A percentile compares a stretch with the other conserved stretches of the same genome.
phyloP scores from a whole-genome alignment of 441 rosid genomes.

The Adansonia rubrostipa region DNA sequence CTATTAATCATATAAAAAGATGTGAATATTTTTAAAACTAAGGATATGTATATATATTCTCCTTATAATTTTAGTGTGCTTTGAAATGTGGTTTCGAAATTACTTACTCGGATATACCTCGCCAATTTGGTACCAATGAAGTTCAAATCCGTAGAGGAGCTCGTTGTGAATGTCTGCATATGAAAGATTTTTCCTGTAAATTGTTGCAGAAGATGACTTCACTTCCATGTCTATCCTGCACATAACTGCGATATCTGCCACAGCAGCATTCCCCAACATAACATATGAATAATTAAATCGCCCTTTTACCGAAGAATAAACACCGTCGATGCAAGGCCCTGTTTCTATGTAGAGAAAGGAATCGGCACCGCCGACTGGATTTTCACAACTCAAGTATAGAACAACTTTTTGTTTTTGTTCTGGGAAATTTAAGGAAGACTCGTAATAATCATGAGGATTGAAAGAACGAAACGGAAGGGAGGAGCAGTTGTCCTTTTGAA shows the following conservation, averaged over 20 bases:
- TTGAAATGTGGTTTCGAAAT: not conserved
- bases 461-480: slow-evolving; percentile 3
- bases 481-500: slow-evolving; percentile 7
- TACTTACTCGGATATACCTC: not conserved
- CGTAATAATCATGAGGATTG: not conserved
- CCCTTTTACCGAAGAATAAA: not conserved
- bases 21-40: too few species aligned
- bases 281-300: not conserved
- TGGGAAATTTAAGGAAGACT: not conserved
- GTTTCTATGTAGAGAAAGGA: not conserved
- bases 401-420: not conserved
- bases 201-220: slow-evolving; percentile 11
- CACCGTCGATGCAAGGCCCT: not conserved
- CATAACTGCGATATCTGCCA: not conserved
- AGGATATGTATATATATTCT: too few species aligned
- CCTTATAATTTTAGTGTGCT: too few species aligned
- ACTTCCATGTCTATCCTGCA: slow-evolving; percentile 16
- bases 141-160: slow-evolving; percentile 11
- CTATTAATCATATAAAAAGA: too few species aligned
- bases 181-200: not conserved
- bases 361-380: not conserved
- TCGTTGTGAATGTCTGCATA: slow-evolving; percentile 5
- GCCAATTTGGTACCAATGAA: not conserved
- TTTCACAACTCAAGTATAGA: not conserved
- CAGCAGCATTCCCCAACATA: not conserved